These are phyloP conservation scores for Corymbia calophylla DNA, from an alignment of 441 rosid genomes.

Conservation along the genomic window DNA sequence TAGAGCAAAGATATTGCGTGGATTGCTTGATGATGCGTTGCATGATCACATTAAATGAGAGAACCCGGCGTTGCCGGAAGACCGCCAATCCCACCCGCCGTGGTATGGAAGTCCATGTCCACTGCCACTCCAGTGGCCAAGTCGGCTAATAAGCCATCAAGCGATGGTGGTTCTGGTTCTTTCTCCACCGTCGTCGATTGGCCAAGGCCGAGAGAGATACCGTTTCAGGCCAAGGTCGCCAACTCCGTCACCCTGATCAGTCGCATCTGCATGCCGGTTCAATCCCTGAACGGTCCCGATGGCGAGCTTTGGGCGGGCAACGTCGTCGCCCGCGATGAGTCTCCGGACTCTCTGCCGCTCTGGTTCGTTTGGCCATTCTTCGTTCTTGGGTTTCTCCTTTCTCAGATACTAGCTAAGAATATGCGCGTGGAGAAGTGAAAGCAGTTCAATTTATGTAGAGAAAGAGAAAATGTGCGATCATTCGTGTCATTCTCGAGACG, in stretches of 20 bases:
- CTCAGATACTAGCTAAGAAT: background rate
- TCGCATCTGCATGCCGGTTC: conserved; percentile 33
- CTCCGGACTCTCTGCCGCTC: conserved; percentile 22
- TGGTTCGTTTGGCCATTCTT: conserved; percentile 15
- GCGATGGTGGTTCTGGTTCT: background rate
- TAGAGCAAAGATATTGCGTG: too few relatives aligned
- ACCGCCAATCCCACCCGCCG: too few relatives aligned
- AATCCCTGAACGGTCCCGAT: conserved; percentile 30
- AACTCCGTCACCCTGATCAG: conserved; percentile 39
- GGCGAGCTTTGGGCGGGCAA: conserved; percentile 47
- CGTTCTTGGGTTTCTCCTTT: background rate
- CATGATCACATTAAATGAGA: too few relatives aligned
- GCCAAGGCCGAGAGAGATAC: conserved; percentile 28
- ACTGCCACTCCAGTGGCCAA: background rate
- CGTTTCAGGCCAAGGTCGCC: conserved; percentile 25
- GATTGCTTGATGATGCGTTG: too few relatives aligned
- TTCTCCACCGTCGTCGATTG: conserved; percentile 6
- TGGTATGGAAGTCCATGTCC: background rate
- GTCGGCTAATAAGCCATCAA: background rate
- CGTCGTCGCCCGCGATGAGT: background rate
- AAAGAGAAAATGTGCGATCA: background rate
- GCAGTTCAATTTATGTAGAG: too few relatives aligned
- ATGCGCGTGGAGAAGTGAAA: too few relatives aligned
- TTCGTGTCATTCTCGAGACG: background rate
- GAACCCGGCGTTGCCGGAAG: too few relatives aligned